These are phyloP conservation scores for Schrenkiella parvula DNA, from an alignment of 345 rosid species.

Conservation along the genomic window DNA sequence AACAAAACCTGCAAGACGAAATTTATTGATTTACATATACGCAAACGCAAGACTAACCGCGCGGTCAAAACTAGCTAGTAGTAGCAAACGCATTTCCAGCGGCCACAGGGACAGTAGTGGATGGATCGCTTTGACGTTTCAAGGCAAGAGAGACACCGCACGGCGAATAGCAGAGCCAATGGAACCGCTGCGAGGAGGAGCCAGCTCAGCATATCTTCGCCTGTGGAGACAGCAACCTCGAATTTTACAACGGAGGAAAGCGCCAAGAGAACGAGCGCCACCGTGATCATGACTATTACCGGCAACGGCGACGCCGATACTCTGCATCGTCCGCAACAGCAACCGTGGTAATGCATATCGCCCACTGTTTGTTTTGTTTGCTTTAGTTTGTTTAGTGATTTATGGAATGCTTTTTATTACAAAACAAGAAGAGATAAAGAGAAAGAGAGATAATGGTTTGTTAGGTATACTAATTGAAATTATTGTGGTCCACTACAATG, in stretches of 20 bases:
- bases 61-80: conserved; percentile 17
- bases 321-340: conserved; percentile 42
- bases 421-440: background rate
- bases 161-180: conserved; percentile 27
- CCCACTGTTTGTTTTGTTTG: background rate
- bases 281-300: conserved; percentile 42
- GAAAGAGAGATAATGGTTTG: conserved; percentile 21
- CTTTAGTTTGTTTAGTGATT: background rate
- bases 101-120: conserved; percentile 37
- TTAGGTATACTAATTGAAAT: conserved; percentile 25
- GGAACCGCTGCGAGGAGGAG: conserved; percentile 36
- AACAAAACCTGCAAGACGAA: background rate
- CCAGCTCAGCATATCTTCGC: conserved; percentile 39
- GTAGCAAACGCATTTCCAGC: conserved; percentile 40
- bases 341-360: conserved; percentile 37
- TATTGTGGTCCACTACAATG: conserved; percentile 8
- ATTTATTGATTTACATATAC: conserved; percentile 9
- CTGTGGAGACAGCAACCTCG: conserved; percentile 27
- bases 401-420: conserved; percentile 1
- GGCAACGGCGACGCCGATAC: conserved; percentile 33
- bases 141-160: conserved; percentile 36
- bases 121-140: conserved; percentile 25
- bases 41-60: conserved; percentile 29
- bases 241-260: conserved; percentile 40
- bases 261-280: conserved; percentile 37